Evolutionary conservation across 257 asterid species (phyloP).

Genomic region (Solanum okadae): DNA sequence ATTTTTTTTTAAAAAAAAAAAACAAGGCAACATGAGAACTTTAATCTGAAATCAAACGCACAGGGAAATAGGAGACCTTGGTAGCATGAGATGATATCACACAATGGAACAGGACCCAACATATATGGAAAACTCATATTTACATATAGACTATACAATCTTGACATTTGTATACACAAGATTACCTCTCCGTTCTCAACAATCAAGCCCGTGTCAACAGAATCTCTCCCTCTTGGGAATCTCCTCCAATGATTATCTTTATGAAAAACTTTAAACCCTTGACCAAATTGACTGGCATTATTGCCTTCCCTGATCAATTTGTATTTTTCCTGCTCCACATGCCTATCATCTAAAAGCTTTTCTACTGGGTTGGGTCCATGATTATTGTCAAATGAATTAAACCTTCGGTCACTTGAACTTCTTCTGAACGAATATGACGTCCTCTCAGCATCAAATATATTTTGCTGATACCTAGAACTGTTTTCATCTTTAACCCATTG

Average conservation of each 20-base stretch:
- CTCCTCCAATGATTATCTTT: conserved; percentile 13
- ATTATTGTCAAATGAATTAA: conserved; percentile 14
- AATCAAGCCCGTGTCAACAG: conserved; percentile 32
- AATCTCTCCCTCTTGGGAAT: conserved; percentile 22
- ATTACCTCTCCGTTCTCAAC: conserved; percentile 50
- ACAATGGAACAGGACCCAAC: conserved; percentile 14
- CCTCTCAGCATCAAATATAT: conserved; percentile 13
- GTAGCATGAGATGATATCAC: background rate
- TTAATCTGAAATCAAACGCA: background rate
- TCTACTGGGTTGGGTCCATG: conserved; percentile 12
- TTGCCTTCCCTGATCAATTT: conserved; percentile 15
- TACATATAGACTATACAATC: conserved; percentile 19
- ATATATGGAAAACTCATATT: conserved; percentile 12
- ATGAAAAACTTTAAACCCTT: conserved; percentile 12
- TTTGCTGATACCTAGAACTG: conserved; percentile 11
- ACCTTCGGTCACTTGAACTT: conserved; percentile 10
- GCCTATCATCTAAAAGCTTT: conserved; percentile 21
- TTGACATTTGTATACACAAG: conserved; percentile 22
- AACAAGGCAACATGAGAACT: background rate
- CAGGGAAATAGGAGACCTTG: background rate
- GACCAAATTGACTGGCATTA: conserved; percentile 15
- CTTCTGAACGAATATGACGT: conserved; percentile 17
- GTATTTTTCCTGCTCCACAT: conserved; percentile 8
- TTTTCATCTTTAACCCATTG: conserved; percentile 19
- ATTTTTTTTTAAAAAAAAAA: background rate